Conservation (phyloP, 768 basidiomycete genomes). For the Lactarius hengduanensis region DNA sequence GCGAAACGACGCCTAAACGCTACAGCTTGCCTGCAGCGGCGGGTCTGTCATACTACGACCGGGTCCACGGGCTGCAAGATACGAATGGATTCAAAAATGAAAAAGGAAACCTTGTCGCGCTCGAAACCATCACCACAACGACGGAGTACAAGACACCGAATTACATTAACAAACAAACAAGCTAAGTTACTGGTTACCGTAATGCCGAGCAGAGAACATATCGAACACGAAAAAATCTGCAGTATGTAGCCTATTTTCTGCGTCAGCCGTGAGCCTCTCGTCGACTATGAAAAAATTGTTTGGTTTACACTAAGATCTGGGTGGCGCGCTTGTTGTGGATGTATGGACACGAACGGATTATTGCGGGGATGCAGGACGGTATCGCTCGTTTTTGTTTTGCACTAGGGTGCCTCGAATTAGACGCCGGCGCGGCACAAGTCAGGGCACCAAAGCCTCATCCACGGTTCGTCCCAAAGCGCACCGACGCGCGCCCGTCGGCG, state of each 20-base stretch:
- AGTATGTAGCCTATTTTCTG: background rate
- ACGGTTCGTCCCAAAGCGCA: too few relatives aligned
- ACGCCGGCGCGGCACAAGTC: too few relatives aligned
- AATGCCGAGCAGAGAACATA: background rate
- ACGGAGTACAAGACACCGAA: background rate
- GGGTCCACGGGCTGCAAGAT: too few relatives aligned
- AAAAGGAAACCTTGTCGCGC: too few relatives aligned
- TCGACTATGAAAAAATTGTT: background rate
- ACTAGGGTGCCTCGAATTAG: too few relatives aligned
- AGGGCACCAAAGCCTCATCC: background rate
- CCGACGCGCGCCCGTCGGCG: too few relatives aligned
- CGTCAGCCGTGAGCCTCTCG: background rate
- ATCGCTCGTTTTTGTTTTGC: background rate
- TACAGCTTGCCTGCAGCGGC: too few relatives aligned
- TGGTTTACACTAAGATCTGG: background rate
- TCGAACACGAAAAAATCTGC: background rate
- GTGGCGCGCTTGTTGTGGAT: background rate
- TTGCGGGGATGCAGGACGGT: background rate
- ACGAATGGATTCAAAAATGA: too few relatives aligned
- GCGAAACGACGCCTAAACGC: too few relatives aligned
- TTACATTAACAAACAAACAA: background rate
- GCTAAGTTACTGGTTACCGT: too few relatives aligned
- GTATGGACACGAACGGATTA: background rate
- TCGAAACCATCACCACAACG: too few relatives aligned
- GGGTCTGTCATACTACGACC: too few relatives aligned